phyloP scores from a whole-genome alignment of 306 rosid species.

The Vicia villosa region DNA sequence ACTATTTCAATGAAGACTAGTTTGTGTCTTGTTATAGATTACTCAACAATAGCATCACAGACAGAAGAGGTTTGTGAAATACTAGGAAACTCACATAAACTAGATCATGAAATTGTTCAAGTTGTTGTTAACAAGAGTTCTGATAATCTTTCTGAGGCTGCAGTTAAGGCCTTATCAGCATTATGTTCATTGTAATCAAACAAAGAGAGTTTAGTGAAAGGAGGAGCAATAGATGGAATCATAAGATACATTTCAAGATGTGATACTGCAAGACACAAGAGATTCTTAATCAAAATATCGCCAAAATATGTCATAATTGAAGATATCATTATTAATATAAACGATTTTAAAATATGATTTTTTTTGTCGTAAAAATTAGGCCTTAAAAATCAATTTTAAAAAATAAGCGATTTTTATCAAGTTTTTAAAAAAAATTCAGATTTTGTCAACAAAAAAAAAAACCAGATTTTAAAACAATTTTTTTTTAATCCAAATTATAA shows the following conservation, averaged over 20 bases:
- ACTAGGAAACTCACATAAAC: constrained; percentile 52
- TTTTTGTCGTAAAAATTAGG: too few species aligned
- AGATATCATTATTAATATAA: too few species aligned
- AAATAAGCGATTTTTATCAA: too few species aligned
- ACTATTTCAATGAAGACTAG: constrained; percentile 50
- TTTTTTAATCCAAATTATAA: too few species aligned
- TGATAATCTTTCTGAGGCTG: constrained; percentile 56
- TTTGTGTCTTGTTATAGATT: constrained; percentile 59
- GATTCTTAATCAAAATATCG: too few species aligned
- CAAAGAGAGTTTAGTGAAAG: constrained; percentile 50
- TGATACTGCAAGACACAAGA: constrained; percentile 45
- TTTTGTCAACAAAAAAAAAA: too few species aligned
- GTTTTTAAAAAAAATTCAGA: too few species aligned
- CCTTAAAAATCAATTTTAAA: too few species aligned
- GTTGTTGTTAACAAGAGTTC: constrained; percentile 37
- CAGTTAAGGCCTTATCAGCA: constrained; percentile 62
- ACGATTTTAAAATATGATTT: too few species aligned
- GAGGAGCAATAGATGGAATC: constrained; percentile 63
- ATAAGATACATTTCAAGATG: constrained; percentile 48
- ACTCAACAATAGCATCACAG: constrained; percentile 49
- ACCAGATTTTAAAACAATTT: too few species aligned
- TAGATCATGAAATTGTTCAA: constrained; percentile 47
- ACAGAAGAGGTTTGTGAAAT: constrained; percentile 44
- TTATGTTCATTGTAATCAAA: constrained; percentile 54
- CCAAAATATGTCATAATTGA: too few species aligned